Base-by-base conservation (phyloP, 2,329 filamentous ascomycete genomes). In the Aspergillus tamarii region DNA sequence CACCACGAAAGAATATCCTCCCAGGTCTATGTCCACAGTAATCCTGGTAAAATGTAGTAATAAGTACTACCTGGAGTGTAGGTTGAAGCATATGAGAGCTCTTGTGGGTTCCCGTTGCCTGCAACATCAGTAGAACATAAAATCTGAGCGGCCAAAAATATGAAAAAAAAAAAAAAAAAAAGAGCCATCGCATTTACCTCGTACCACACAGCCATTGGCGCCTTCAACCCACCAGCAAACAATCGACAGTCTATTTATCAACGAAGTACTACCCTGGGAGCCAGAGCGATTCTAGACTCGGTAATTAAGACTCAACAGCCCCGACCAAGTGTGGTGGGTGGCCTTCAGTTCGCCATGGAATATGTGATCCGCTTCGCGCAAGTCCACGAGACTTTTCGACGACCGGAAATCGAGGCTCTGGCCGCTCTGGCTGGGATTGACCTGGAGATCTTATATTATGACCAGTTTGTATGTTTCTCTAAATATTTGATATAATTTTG, bases 331-430 rank as follows among this genome's bases (percentile, higher is more conserved):
- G 34, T 56, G 41, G 30, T 53, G 48, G 41, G 30, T 53, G 48
- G 58, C 11, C 28, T 30, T 39, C 21, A 26, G 34, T 43, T 43
- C 54, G 32, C n/a, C 56, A 86, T 86, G 88, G 88, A 96, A 66
- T 98, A 92, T 74, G 85, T 99, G 64, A 89, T 99, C 67, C 91
- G 94, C 71, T 93, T 98, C 76, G 91, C 90, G 52, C 95, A 98
- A 78, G 84, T 87, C 63, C 94, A 98, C 77, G 93, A 97, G 81
- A 90, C 88, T n/a, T 99, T 99, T 76, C 90, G 94, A 45, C 84
- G 88, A 61, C 88, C 94, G 3, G 95, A 99, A 78, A 86, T 97
- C 16, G 83, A 94, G 73, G 89, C 95, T 28, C 83, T 99, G 23
- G 93, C 93, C 4, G 81, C 87, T 11, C 76, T 94, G 6, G 86